Percentiles rank a stretch among this genome's conserved stretches.
Evolutionary conservation across 495 filamentous ascomycete genomes (phyloP).

Genomic region (Xeromyces bisporus): DNA sequence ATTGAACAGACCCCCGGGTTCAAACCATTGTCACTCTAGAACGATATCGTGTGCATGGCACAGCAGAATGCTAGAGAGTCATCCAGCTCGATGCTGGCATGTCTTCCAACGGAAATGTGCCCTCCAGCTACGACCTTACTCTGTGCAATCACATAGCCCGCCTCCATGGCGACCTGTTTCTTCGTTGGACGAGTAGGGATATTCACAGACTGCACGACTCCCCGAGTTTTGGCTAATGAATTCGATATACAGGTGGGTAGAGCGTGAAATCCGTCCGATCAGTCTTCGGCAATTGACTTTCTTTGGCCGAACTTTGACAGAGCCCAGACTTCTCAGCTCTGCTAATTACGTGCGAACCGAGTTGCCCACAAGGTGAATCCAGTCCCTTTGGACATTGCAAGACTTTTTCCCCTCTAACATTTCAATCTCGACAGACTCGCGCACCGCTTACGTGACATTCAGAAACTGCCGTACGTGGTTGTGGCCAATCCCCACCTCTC

Average conservation of each 20-base stretch:
- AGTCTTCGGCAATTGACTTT: slow-evolving; percentile 86
- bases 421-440: slow-evolving; percentile 40
- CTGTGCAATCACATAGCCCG: slow-evolving; percentile 15
- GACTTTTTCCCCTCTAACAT: background rate
- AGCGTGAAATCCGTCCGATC: slow-evolving; percentile 69
- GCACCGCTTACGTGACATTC: slow-evolving; percentile 92
- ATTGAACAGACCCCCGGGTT: background rate
- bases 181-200: slow-evolving; percentile 69
- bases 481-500: slow-evolving; percentile 89
- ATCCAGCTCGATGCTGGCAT: slow-evolving; percentile 18
- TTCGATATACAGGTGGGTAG: slow-evolving; percentile 51
- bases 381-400: background rate
- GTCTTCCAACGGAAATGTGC: slow-evolving; percentile 8
- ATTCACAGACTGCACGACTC: slow-evolving; percentile 7
- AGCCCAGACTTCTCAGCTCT: slow-evolving; percentile 73
- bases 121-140: slow-evolving; percentile 11
- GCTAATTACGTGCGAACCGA: slow-evolving; percentile 96
- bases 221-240: slow-evolving; percentile 2
- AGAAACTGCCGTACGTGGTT: slow-evolving; percentile 88
- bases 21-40: background rate
- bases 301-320: slow-evolving; percentile 81
- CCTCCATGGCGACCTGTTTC: slow-evolving; percentile 67
- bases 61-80: slow-evolving; percentile 21
- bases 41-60: slow-evolving; percentile 9
- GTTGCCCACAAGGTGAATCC: slow-evolving; percentile 61